These are phyloP conservation scores for Pleurotus eryngii DNA, from an alignment of 768 basidiomycete genomes.

Conservation along the genomic window DNA sequence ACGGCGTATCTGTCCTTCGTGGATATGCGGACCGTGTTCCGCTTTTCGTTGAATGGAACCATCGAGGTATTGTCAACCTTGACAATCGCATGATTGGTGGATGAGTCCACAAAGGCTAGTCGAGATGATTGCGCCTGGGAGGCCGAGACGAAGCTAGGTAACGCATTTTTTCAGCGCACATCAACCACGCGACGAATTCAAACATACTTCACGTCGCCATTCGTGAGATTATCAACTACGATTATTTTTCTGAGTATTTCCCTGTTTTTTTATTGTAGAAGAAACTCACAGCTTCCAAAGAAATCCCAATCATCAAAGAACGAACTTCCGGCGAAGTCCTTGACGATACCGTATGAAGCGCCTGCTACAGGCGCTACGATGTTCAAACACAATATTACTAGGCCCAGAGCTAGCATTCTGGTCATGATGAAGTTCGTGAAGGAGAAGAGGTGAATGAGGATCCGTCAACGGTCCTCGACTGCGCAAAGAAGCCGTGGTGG, in stretches of 20 bases:
- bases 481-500: too few relatives aligned
- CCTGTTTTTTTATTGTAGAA: too few relatives aligned
- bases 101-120: constrained; percentile 59
- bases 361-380: constrained; percentile 14
- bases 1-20: constrained; percentile 52
- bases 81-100: constrained; percentile 71
- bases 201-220: constrained; percentile 54
- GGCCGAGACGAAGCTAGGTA: constrained; percentile 46
- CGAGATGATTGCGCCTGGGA: constrained; percentile 41
- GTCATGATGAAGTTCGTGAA: too few relatives aligned
- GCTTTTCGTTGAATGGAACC: constrained; percentile 50
- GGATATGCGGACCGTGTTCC: constrained; percentile 66
- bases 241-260: too few relatives aligned
- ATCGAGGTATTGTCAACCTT: constrained; percentile 68
- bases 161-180: too few relatives aligned
- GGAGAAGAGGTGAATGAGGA: too few relatives aligned
- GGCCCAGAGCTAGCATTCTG: too few relatives aligned
- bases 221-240: constrained; percentile 67
- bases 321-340: constrained; percentile 53
- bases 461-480: too few relatives aligned
- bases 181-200: background rate
- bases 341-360: constrained; percentile 47
- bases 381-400: background rate
- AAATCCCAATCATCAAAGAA: constrained; percentile 74
- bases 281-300: constrained; percentile 48